These are phyloP conservation scores for Ramaria sp. DNA, from an alignment of 768 basidiomycete genomes.

Conservation along the genomic window DNA sequence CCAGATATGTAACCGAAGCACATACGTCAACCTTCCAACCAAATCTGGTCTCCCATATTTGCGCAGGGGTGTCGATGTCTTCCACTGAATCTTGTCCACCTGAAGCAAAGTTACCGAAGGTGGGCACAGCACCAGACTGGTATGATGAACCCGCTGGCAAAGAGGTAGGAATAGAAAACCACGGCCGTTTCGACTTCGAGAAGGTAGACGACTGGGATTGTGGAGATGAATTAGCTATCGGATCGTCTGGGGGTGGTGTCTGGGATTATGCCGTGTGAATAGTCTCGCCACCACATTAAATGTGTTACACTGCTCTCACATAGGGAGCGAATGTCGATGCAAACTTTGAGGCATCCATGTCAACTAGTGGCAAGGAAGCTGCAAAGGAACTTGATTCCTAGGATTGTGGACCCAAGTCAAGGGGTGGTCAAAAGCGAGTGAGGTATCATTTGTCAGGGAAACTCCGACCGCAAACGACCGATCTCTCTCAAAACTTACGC, in stretches of 20 bases:
- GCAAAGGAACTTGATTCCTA: background rate
- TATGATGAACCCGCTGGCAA: conserved; percentile 35
- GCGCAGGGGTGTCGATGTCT: conserved; percentile 32
- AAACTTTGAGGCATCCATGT: conserved; percentile 28
- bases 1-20: conserved; percentile 51
- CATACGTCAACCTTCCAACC: conserved; percentile 57
- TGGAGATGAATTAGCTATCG: conserved; percentile 18
- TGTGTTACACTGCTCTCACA: conserved; percentile 24
- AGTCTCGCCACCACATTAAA: background rate
- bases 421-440: background rate
- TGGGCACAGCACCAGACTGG: conserved; percentile 58
- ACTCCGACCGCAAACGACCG: conserved; percentile 7
- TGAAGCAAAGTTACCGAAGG: conserved; percentile 35
- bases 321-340: conserved; percentile 53
- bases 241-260: conserved; percentile 53
- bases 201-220: conserved; percentile 19
- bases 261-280: conserved; percentile 16
- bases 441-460: background rate
- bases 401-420: background rate
- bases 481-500: conserved; percentile 9
- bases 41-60: conserved; percentile 62
- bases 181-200: conserved; percentile 28
- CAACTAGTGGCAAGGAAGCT: background rate
- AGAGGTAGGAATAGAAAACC: conserved; percentile 35
- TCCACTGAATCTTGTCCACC: conserved; percentile 27